Conservation (phyloP, 805 yeast species). For the Cyberlindnera nakhonratchasimensis region DNA sequence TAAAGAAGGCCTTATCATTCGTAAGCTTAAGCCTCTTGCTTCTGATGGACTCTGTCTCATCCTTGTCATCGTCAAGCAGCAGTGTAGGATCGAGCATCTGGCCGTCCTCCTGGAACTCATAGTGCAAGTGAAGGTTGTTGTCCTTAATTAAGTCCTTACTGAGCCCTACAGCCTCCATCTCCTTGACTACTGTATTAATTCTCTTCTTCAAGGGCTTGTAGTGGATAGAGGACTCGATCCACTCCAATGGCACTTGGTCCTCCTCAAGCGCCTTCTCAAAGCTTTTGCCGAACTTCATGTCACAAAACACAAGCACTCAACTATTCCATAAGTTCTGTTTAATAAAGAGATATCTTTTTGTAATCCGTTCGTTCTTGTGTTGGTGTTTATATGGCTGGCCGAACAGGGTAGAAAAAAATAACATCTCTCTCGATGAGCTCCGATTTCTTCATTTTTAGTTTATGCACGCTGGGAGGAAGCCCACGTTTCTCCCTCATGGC, state of each 20-base stretch:
- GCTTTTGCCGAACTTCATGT: constrained; percentile 75
- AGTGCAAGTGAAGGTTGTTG: constrained; percentile 13
- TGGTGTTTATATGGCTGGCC: no score
- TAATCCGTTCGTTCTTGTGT: no score
- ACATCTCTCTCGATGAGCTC: no score
- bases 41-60: constrained; percentile 12
- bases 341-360: no score
- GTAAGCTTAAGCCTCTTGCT: constrained; percentile 10
- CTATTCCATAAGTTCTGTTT: no score
- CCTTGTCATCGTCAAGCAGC: constrained; percentile 10
- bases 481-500: constrained; percentile 1
- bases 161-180: constrained; percentile 56
- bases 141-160: constrained; percentile 36
- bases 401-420: no score
- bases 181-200: constrained; percentile 61
- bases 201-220: constrained; percentile 68
- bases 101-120: constrained; percentile 18
- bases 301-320: background rate
- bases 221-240: constrained; percentile 68
- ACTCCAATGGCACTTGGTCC: constrained; percentile 60
- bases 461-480: background rate
- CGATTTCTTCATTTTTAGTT: no score
- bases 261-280: constrained; percentile 60
- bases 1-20: constrained; percentile 20
- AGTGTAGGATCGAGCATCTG: constrained; percentile 11